phyloP scores from a whole-genome alignment of 768 basidiomycete species.

The Suillus tomentosus region DNA sequence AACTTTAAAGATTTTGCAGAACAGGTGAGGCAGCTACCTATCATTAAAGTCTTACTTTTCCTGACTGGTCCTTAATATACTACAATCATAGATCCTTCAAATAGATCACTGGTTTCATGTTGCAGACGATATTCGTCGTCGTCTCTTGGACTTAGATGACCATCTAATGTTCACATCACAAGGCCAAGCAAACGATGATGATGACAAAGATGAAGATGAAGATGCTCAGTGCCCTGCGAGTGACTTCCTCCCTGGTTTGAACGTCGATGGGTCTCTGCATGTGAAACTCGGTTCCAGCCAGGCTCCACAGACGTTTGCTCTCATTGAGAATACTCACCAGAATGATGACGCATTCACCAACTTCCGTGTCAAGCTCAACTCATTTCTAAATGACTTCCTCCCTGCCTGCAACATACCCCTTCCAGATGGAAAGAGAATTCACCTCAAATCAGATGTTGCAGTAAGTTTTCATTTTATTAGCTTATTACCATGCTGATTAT shows the following conservation, averaged over 20 bases:
- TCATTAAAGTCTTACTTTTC: not conserved
- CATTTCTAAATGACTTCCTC: slow-evolving; percentile 8
- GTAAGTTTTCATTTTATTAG: not conserved
- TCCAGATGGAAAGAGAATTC: not conserved
- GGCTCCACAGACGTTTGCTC: not conserved
- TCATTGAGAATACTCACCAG: slow-evolving; percentile 1
- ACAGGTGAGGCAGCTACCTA: slow-evolving; percentile 27
- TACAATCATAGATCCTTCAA: not conserved
- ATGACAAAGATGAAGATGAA: not conserved
- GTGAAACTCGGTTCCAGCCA: slow-evolving; percentile 7
- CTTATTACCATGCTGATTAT: not conserved
- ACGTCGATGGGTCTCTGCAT: not conserved
- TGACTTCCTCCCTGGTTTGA: too few relatives aligned
- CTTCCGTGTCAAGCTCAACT: slow-evolving; percentile 9
- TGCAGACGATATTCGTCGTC: not conserved
- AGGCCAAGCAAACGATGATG: not conserved
- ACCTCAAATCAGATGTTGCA: slow-evolving; percentile 2
- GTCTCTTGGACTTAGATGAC: not conserved
- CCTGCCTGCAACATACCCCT: slow-evolving; percentile 2
- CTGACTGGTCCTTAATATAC: not conserved
- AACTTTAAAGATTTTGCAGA: slow-evolving; percentile 37
- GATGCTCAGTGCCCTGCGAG: not conserved
- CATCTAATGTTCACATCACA: not conserved
- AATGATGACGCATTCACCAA: not conserved
- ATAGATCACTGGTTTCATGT: not conserved